Evolutionary conservation across 176 grass and related monocot genomes (phyloP).

Genomic region (Carex littledalei): DNA sequence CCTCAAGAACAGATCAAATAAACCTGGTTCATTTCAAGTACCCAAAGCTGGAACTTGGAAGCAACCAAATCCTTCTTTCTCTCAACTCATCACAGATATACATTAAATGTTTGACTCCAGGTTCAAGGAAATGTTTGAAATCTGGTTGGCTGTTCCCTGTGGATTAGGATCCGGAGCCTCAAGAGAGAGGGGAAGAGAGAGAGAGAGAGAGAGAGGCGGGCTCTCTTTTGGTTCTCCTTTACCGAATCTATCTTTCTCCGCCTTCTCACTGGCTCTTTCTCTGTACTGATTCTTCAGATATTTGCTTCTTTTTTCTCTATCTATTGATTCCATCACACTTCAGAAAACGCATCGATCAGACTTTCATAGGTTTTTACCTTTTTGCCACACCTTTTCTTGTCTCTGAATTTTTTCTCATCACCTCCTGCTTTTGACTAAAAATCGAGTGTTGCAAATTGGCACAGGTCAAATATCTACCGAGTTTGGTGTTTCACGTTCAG

Average conservation of each 20-base stretch:
- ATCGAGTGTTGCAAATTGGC: not conserved
- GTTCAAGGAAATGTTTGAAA: not conserved
- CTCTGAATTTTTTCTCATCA: not conserved
- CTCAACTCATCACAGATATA: not conserved
- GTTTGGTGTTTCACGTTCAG: not conserved
- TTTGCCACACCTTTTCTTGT: not conserved
- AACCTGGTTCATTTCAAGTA: not conserved
- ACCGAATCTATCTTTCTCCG: not conserved
- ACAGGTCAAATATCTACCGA: not conserved
- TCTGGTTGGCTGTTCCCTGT: not conserved
- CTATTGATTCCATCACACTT: not conserved
- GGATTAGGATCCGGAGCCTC: constrained; percentile 29
- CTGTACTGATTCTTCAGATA: constrained; percentile 5
- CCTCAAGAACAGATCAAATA: not conserved
- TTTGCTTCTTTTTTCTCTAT: not conserved
- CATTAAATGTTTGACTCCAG: not conserved
- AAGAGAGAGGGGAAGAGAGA: not conserved
- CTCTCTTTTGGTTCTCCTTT: not conserved
- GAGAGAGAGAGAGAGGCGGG: not conserved
- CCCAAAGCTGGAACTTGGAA: not conserved
- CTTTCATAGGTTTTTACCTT: not conserved
- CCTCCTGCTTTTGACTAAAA: not conserved
- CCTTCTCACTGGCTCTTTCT: not conserved
- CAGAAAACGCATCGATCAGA: constrained; percentile 2
- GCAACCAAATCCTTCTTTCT: not conserved